phyloP scores from a whole-genome alignment of 1,284 basidiomycete genomes.

The Amylostereum areolatum region DNA sequence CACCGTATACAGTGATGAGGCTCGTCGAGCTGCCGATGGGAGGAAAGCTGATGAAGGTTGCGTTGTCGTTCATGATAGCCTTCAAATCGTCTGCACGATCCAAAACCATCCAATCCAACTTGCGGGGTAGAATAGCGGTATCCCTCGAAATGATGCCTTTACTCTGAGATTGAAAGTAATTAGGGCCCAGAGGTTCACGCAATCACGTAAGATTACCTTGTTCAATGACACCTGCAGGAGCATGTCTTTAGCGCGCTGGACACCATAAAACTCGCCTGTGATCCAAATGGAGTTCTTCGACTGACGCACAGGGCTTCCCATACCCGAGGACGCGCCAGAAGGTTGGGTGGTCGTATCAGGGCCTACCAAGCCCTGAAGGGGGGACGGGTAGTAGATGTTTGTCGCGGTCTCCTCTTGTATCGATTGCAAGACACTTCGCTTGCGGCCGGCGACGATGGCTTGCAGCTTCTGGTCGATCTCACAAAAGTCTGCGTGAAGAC shows the following conservation, averaged over 20 bases:
- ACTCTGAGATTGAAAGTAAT: slow-evolving; percentile 46
- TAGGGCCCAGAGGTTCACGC: background rate
- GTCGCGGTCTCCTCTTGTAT: slow-evolving; percentile 98
- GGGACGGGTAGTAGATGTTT: slow-evolving; percentile 92
- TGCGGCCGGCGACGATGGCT: slow-evolving; percentile 86
- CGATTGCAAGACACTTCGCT: slow-evolving; percentile 82
- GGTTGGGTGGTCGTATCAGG: slow-evolving; percentile 36
- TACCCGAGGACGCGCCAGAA: slow-evolving; percentile 3
- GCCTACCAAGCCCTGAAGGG: slow-evolving; percentile 82
- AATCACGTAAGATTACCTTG: slow-evolving; percentile 53
- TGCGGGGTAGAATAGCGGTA: slow-evolving; percentile 90
- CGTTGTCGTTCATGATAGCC: slow-evolving; percentile 92
- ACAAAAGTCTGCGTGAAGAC: slow-evolving; percentile 83
- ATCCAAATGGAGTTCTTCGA: slow-evolving; percentile 88
- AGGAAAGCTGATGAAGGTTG: slow-evolving; percentile 93
- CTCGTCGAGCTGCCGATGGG: slow-evolving; percentile 87
- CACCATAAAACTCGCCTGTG: slow-evolving; percentile 96
- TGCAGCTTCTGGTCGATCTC: slow-evolving; percentile 97
- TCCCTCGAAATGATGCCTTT: slow-evolving; percentile 91
- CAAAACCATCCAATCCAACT: slow-evolving; percentile 96
- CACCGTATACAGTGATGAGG: slow-evolving; percentile 91
- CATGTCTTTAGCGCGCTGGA: slow-evolving; percentile 94
- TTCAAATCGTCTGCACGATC: slow-evolving; percentile 90
- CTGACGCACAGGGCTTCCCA: slow-evolving; percentile 28
- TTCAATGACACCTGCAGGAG: slow-evolving; percentile 80